Conservation (phyloP, 192 early-diverging fungal genomes). For the Thamnidium elegans region DNA sequence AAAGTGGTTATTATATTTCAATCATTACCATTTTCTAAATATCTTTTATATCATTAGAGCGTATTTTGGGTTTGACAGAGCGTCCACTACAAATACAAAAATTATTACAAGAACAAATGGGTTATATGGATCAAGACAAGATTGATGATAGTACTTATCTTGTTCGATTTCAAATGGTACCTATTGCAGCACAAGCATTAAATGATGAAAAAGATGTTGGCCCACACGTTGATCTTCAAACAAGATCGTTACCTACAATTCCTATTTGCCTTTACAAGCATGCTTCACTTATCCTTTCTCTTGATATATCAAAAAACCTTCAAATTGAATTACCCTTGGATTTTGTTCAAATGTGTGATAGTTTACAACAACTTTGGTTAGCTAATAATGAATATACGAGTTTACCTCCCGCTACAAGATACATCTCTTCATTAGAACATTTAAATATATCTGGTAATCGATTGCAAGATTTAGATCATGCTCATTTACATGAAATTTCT, state of each 20-base stretch:
- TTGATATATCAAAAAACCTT: conserved; percentile 83
- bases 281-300: conserved; percentile 66
- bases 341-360: conserved; percentile 73
- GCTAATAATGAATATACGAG: conserved; percentile 65
- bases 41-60: conserved; percentile 48
- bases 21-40: not conserved
- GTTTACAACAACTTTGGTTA: conserved; percentile 65
- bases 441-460: conserved; percentile 80
- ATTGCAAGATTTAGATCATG: conserved; percentile 61
- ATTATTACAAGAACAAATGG: conserved; percentile 69
- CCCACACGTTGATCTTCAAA: conserved; percentile 68
- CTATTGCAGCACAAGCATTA: conserved; percentile 34
- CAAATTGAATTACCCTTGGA: conserved; percentile 79
- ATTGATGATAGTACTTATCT: conserved; percentile 78
- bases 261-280: conserved; percentile 74
- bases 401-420: conserved; percentile 66
- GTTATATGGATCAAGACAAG: conserved; percentile 74
- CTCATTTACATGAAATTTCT: conserved; percentile 59
- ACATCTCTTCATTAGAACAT: conserved; percentile 60
- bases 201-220: conserved; percentile 46
- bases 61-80: conserved; percentile 67
- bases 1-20: not conserved
- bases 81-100: conserved; percentile 74
- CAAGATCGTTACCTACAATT: conserved; percentile 72
- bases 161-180: conserved; percentile 69